Conservation (phyloP, 179 eudicot species). For the Nepenthes alata region DNA sequence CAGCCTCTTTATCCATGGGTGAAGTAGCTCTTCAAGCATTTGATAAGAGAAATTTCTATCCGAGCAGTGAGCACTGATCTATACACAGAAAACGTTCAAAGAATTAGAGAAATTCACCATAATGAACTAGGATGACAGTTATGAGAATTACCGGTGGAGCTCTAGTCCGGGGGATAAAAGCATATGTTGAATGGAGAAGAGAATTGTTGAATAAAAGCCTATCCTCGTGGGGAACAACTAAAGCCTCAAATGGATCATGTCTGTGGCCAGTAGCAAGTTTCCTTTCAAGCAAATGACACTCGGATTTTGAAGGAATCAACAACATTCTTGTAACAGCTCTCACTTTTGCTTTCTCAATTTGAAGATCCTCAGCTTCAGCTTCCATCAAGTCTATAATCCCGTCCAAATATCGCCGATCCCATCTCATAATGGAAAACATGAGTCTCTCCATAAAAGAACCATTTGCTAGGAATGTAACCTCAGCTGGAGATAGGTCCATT, state of each 20-base stretch:
- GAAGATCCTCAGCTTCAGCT: conserved; percentile 36
- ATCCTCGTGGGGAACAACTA: conserved; percentile 69
- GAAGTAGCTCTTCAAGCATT: conserved; percentile 62
- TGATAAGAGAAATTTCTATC: conserved; percentile 82
- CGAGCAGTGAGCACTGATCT: conserved; percentile 69
- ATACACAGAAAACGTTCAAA: conserved; percentile 10
- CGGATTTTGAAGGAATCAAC: conserved; percentile 61
- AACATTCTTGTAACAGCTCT: conserved; percentile 85
- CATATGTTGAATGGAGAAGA: conserved; percentile 64
- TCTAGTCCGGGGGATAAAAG: conserved; percentile 74
- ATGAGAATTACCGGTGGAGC: conserved; percentile 72
- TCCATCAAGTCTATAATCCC: conserved; percentile 47
- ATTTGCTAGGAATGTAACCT: conserved; percentile 59
- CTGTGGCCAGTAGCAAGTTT: conserved; percentile 58
- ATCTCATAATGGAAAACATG: conserved; percentile 53
- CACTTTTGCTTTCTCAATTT: conserved; percentile 57
- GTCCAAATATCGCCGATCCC: conserved; percentile 37
- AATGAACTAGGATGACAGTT: not conserved
- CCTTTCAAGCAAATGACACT: conserved; percentile 28
- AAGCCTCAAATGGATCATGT: conserved; percentile 67
- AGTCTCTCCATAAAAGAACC: conserved; percentile 70
- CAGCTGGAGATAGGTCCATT: conserved; percentile 74
- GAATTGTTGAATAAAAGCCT: conserved; percentile 54
- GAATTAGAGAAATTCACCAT: not conserved
- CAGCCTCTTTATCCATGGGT: conserved; percentile 89